Percentiles rank a stretch among this genome's conserved stretches.
These are phyloP conservation scores for Pelargonium cotyledonis DNA, from an alignment of 441 rosid genomes.

Conservation along the genomic window DNA sequence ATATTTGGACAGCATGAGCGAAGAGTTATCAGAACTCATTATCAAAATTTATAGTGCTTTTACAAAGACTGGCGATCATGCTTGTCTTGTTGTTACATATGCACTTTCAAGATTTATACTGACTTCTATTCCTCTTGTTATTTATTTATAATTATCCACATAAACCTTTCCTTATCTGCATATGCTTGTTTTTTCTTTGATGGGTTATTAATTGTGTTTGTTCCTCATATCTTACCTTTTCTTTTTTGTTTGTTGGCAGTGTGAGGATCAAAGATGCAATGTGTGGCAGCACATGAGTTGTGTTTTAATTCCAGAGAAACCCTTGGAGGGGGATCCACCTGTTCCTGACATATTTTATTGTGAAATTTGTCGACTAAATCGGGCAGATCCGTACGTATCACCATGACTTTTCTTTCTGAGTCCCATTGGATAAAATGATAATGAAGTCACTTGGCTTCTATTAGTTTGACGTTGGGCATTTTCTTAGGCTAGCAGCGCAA, in stretches of 20 bases:
- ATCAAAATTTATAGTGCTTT: no score
- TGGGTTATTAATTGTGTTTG: neutral
- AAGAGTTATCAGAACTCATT: no score
- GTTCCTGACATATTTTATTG: constrained; percentile 81
- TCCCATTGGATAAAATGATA: neutral
- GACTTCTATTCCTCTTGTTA: neutral
- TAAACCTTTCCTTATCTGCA: no score
- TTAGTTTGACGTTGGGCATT: neutral
- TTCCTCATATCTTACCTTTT: constrained; percentile 6
- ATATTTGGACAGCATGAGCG: no score
- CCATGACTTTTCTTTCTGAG: neutral
- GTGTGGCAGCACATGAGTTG: constrained; percentile 88
- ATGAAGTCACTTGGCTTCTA: neutral
- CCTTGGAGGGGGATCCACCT: constrained; percentile 53
- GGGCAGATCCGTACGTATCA: constrained; percentile 91
- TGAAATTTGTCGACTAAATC: constrained; percentile 82
- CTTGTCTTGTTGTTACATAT: no score
- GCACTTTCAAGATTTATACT: neutral
- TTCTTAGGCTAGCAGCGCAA: neutral
- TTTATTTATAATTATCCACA: neutral
- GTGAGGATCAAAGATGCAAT: constrained; percentile 71
- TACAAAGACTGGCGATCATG: no score
- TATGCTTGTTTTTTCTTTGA: neutral
- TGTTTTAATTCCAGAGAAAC: constrained; percentile 73
- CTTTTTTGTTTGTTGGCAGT: constrained; percentile 40